phyloP scores from a whole-genome alignment of 768 basidiomycete genomes.

The Russula dissimulans region DNA sequence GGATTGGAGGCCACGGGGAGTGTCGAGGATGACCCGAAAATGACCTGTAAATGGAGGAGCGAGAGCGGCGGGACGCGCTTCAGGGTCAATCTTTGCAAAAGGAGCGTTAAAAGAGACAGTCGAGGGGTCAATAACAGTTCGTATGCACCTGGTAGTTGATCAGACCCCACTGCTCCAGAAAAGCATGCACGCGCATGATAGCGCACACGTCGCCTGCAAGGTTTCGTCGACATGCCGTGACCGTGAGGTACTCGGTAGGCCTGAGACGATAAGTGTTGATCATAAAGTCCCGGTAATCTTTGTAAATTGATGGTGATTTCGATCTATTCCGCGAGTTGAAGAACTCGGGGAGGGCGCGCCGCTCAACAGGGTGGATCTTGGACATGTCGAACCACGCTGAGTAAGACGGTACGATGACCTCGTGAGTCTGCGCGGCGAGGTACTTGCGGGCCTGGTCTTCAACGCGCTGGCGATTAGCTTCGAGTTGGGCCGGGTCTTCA shows the following conservation, averaged over 20 bases:
- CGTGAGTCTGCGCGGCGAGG: constrained; percentile 94
- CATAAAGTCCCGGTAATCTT: constrained; percentile 99
- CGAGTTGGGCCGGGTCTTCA: constrained; percentile 76
- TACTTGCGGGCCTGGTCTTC: constrained; percentile 90
- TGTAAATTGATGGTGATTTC: constrained; percentile 96
- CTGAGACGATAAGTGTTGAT: constrained; percentile 94
- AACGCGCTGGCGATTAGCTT: constrained; percentile 66
- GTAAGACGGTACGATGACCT: constrained; percentile 94
- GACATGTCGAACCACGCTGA: constrained; percentile 98
- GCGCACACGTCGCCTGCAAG: constrained; percentile 97
- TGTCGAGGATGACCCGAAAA: constrained; percentile 95
- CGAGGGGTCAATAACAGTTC: neutral
- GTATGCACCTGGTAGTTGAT: constrained; percentile 90
- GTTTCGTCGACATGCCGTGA: constrained; percentile 93
- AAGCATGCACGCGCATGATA: constrained; percentile 97
- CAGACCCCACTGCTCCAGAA: constrained; percentile 97
- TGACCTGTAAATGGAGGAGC: constrained; percentile 98
- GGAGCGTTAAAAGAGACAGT: constrained; percentile 7
- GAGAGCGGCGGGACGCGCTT: constrained; percentile 86
- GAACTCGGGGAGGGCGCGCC: constrained; percentile 91
- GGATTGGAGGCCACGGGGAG: constrained; percentile 91
- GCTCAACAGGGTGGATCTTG: constrained; percentile 86
- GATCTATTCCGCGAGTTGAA: constrained; percentile 92
- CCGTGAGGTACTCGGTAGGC: constrained; percentile 91
- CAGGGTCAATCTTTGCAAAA: constrained; percentile 78